Conservation (phyloP, 345 rosid species). For the Euphorbia tirucalli region DNA sequence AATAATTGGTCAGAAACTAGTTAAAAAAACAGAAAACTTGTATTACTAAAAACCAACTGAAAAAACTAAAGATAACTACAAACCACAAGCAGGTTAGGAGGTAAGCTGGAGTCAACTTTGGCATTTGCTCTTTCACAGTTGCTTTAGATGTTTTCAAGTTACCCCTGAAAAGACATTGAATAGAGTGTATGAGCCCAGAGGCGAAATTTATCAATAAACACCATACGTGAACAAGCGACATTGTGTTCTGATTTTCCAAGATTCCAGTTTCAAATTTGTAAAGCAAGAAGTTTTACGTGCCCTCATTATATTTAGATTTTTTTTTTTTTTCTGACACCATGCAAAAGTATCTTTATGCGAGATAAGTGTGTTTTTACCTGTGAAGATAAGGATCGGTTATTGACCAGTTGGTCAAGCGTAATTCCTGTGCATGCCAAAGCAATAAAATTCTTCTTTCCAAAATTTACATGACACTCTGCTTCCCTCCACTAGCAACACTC, state of each 20-base stretch:
- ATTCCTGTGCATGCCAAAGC: not conserved
- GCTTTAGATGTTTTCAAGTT: no score
- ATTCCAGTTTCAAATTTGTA: not conserved
- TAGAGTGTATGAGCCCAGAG: no score
- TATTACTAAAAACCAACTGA: constrained; percentile 4
- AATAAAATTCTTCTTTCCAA: not conserved
- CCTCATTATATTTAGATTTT: not conserved
- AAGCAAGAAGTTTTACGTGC: not conserved
- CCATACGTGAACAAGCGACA: no score
- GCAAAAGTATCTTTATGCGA: not conserved
- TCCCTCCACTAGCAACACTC: constrained; percentile 18
- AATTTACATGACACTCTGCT: not conserved
- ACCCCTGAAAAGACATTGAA: no score
- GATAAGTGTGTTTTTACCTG: not conserved
- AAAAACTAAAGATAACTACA: constrained; percentile 8
- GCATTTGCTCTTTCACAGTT: not conserved
- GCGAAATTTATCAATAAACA: no score
- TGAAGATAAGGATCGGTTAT: not conserved
- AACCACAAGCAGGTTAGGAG: constrained; percentile 38
- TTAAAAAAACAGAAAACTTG: not conserved
- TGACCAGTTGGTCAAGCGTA: not conserved
- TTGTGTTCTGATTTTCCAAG: no score
- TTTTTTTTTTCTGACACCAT: no score
- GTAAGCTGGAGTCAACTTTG: constrained; percentile 1
- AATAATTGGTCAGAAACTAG: no score